Percentiles rank a stretch among this genome's conserved stretches.
phyloP scores from a whole-genome alignment of 2,329 filamentous ascomycete species.

The Colletotrichum navitas region DNA sequence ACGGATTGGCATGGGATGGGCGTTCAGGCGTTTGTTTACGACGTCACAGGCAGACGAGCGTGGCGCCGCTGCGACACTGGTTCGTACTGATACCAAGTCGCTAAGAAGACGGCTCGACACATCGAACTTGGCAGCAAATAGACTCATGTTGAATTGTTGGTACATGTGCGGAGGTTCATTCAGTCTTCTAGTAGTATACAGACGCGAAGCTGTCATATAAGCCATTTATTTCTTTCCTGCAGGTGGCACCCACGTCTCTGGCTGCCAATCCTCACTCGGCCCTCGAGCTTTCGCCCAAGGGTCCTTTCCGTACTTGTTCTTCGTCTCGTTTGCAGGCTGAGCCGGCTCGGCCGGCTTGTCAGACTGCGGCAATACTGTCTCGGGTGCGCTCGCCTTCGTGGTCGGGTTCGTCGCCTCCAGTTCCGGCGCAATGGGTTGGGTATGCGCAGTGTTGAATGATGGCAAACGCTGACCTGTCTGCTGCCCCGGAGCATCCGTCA shows the following conservation, averaged over 20 bases:
- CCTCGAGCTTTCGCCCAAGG: conserved; percentile 70
- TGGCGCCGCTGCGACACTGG: background rate
- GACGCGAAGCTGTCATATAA: background rate
- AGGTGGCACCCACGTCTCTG: conserved; percentile 70
- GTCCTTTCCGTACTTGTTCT: conserved; percentile 52
- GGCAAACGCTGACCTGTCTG: conserved; percentile 48
- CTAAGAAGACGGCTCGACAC: background rate
- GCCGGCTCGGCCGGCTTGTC: conserved; percentile 17
- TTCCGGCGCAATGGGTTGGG: conserved; percentile 36
- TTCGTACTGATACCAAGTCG: background rate
- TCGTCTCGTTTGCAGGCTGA: conserved; percentile 3
- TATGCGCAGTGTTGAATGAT: conserved; percentile 44
- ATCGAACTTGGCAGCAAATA: background rate
- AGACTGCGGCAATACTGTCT: conserved; percentile 4
- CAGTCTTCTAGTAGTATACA: conserved; percentile 33
- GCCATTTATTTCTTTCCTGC: conserved; percentile 49
- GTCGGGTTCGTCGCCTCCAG: conserved; percentile 28
- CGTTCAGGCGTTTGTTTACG: conserved; percentile 32
- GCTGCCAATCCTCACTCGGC: conserved; percentile 76
- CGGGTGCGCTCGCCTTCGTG: conserved; percentile 19
- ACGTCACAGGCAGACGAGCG: background rate
- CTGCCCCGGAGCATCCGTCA: conserved; percentile 56
- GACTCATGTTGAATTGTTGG: conserved; percentile 19
- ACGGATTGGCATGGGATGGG: conserved; percentile 9
- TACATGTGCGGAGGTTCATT: conserved; percentile 21